These are phyloP conservation scores for Coemansia sp. DNA, from an alignment of 192 early-diverging fungal genomes.

Conservation along the genomic window DNA sequence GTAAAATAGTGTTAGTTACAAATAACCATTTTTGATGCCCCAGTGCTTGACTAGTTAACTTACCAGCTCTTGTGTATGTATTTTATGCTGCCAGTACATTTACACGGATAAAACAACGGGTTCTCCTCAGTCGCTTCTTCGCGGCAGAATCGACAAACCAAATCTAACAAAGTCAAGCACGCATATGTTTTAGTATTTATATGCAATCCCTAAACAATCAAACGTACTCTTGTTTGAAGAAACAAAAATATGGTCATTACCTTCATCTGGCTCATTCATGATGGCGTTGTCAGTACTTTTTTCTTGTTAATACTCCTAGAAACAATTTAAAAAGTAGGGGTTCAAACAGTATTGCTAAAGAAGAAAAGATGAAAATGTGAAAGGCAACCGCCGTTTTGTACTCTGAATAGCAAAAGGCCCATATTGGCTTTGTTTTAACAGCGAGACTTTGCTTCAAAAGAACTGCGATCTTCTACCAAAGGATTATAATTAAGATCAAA, in stretches of 20 bases:
- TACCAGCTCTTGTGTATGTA: constrained; percentile 80
- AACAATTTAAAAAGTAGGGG: background rate
- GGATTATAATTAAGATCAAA: background rate
- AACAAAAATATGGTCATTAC: background rate
- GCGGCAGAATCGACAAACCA: constrained; percentile 72
- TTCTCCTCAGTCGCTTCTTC: constrained; percentile 65
- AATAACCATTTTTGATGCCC: background rate
- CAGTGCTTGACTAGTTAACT: background rate
- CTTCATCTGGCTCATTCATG: background rate
- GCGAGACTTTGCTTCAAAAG: too few relatives aligned
- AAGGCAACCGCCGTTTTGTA: too few relatives aligned
- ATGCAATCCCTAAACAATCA: too few relatives aligned
- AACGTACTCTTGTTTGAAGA: too few relatives aligned
- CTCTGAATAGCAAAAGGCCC: too few relatives aligned
- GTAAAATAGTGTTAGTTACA: background rate
- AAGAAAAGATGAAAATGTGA: background rate
- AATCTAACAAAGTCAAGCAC: constrained; percentile 12
- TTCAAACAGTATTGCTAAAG: background rate
- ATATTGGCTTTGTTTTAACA: too few relatives aligned
- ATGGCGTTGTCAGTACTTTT: background rate
- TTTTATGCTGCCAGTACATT: constrained; percentile 86
- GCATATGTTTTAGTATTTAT: too few relatives aligned
- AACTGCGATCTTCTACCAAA: background rate
- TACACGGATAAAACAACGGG: constrained; percentile 88
- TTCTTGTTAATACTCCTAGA: background rate